phyloP scores from a whole-genome alignment of 2,329 filamentous ascomycete species.

The Cytospora paraplurivora region DNA sequence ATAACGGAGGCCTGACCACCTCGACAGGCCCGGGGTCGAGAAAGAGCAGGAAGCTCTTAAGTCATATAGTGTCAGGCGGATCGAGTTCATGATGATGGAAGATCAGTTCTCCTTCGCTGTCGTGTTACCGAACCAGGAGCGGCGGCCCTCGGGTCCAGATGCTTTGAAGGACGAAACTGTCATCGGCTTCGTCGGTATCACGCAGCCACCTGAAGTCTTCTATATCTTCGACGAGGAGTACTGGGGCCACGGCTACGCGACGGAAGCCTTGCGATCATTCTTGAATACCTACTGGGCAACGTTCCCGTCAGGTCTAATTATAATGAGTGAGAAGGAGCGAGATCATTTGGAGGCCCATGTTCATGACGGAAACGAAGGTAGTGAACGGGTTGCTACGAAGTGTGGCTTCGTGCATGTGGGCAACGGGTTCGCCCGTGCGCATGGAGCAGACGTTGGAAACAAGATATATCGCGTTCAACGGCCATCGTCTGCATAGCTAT shows the following conservation, averaged over 20 bases:
- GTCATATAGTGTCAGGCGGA: slow-evolving; percentile 15
- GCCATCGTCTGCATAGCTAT: neutral
- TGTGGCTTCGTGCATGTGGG: slow-evolving; percentile 16
- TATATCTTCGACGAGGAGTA: slow-evolving; percentile 11
- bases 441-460: slow-evolving; percentile 8
- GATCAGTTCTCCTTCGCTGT: slow-evolving; percentile 18
- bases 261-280: slow-evolving; percentile 10
- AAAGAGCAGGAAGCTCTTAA: slow-evolving; percentile 10
- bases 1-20: neutral
- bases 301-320: slow-evolving; percentile 2
- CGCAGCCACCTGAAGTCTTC: slow-evolving; percentile 11
- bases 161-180: neutral
- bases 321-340: neutral
- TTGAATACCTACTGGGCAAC: slow-evolving; percentile 6
- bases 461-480: slow-evolving; percentile 14
- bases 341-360: slow-evolving; percentile 13
- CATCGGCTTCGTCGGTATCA: slow-evolving; percentile 18
- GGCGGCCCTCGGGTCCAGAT: neutral
- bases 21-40: slow-evolving; percentile 7
- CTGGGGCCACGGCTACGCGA: slow-evolving; percentile 8
- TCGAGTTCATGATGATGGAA: slow-evolving; percentile 17
- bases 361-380: slow-evolving; percentile 6
- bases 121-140: neutral
- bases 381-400: slow-evolving; percentile 14
- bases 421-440: slow-evolving; percentile 6